Conservation (phyloP, 1,139 yeast genomes). For the Lodderomyces beijingensis region DNA sequence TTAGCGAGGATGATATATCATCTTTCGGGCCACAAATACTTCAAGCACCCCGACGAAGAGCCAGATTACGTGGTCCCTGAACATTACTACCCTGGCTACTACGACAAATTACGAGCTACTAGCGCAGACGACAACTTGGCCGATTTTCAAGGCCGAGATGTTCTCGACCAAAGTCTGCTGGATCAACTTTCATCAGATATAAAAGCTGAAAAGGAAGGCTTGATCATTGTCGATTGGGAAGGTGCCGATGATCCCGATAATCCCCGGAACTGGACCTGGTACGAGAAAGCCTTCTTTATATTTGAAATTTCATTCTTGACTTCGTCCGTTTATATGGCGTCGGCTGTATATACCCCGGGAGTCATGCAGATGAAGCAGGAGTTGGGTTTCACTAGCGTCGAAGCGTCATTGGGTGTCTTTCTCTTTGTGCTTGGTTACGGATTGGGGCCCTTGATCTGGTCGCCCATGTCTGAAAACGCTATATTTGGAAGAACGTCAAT, state of each 20-base stretch:
- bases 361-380: constrained; percentile 23
- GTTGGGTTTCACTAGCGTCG: constrained; percentile 22
- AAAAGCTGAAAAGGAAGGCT: background rate
- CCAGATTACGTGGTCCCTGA: constrained; percentile 31
- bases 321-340: constrained; percentile 53
- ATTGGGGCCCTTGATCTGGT: constrained; percentile 34
- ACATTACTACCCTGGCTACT: constrained; percentile 17
- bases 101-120: background rate
- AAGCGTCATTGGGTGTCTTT: constrained; percentile 32
- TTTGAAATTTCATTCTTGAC: constrained; percentile 44
- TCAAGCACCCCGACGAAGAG: constrained; percentile 29
- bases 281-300: constrained; percentile 34
- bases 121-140: background rate
- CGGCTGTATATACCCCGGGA: constrained; percentile 62
- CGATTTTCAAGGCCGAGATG: background rate
- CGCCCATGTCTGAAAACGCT: constrained; percentile 37
- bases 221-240: constrained; percentile 34
- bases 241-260: constrained; percentile 53
- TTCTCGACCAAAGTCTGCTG: background rate
- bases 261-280: constrained; percentile 53
- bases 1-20: constrained; percentile 32
- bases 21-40: constrained; percentile 26
- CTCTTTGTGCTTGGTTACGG: constrained; percentile 39
- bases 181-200: constrained; percentile 4
- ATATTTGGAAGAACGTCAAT: constrained; percentile 50